Conservation (phyloP, 78 protist genomes). For the Isochrysis galbana region DNA sequence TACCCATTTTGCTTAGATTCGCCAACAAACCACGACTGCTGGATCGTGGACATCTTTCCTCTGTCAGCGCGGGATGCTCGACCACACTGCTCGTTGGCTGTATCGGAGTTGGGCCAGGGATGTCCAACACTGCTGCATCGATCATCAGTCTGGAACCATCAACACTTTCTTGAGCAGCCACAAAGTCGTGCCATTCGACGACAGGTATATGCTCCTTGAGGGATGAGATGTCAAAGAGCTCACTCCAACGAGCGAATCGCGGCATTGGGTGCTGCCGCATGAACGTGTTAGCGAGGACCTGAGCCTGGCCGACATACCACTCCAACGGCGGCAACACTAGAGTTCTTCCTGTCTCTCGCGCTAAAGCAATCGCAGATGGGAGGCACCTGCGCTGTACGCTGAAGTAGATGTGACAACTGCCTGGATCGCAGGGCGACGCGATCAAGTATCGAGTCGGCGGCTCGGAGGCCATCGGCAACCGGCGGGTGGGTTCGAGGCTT, state of each 20-base stretch:
- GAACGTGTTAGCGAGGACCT: background rate
- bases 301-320: background rate
- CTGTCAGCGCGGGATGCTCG: background rate
- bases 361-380: background rate
- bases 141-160: too few species aligned
- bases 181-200: background rate
- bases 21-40: background rate
- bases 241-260: background rate
- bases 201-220: background rate
- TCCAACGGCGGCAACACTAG: background rate
- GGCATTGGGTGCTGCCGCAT: background rate
- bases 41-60: background rate
- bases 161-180: background rate
- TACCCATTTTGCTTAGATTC: background rate
- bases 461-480: background rate
- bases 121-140: background rate
- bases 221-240: background rate
- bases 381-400: background rate
- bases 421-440: constrained; percentile 1
- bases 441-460: background rate
- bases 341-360: background rate
- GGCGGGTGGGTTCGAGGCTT: background rate
- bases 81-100: too few species aligned
- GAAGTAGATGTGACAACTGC: constrained; percentile 19
- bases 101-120: background rate